Conservation (phyloP, 768 basidiomycete genomes). For the Hortiboletus flavorubellus region DNA sequence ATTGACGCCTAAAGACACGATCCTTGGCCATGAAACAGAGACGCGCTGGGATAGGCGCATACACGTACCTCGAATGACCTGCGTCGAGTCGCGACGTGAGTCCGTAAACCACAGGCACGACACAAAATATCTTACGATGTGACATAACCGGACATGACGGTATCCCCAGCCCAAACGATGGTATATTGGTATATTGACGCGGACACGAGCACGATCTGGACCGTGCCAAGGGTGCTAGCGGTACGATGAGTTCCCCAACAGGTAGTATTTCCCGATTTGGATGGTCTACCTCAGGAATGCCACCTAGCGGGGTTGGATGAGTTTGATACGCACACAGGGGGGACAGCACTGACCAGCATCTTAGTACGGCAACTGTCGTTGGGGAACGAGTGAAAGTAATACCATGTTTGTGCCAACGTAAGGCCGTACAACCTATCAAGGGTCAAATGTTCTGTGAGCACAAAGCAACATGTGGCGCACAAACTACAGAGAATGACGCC, state of each 20-base stretch:
- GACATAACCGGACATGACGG: slow-evolving; percentile 24
- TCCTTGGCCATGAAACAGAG: background rate
- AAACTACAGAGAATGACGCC: slow-evolving; percentile 33
- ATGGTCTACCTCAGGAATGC: slow-evolving; percentile 26
- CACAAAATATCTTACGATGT: slow-evolving; percentile 20
- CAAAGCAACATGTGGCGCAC: slow-evolving; percentile 15
- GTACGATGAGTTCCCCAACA: background rate
- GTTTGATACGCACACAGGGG: background rate
- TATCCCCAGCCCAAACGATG: slow-evolving; percentile 27
- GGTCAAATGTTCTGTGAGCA: background rate
- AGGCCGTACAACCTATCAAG: slow-evolving; percentile 32
- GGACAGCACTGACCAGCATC: slow-evolving; percentile 25
- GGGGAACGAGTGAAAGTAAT: slow-evolving; percentile 31
- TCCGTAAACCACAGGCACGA: background rate
- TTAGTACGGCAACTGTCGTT: slow-evolving; percentile 31
- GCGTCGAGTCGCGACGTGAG: background rate
- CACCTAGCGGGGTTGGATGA: slow-evolving; percentile 16
- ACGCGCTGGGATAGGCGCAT: background rate
- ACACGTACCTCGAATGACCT: slow-evolving; percentile 27
- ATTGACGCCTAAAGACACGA: slow-evolving; percentile 31
- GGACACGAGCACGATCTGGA: slow-evolving; percentile 28
- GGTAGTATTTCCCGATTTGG: background rate
- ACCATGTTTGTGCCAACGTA: slow-evolving; percentile 34
- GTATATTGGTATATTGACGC: slow-evolving; percentile 33
- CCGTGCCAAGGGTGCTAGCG: slow-evolving; percentile 25